A percentile compares a stretch with the other conserved stretches of the same genome.
Evolutionary conservation across 345 rosid genomes (phyloP).

Genomic region (Corchorus olitorius): DNA sequence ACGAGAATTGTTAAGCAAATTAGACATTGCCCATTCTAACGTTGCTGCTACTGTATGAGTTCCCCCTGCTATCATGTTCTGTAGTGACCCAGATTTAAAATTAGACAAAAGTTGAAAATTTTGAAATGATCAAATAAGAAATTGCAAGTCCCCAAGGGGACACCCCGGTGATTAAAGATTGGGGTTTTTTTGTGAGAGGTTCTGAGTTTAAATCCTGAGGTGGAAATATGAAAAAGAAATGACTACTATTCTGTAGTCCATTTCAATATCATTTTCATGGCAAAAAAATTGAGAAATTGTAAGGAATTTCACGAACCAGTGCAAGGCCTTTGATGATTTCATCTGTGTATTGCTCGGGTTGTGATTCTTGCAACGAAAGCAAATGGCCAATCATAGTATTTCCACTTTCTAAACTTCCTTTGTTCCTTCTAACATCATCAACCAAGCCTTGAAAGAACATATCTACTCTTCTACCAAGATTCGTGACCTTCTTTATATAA

Average conservation of each 20-base stretch:
- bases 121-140: too few species aligned
- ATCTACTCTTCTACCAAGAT: constrained; percentile 37
- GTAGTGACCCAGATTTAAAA: not conserved
- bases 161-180: too few species aligned
- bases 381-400: constrained; percentile 63
- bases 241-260: too few species aligned
- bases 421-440: constrained; percentile 42
- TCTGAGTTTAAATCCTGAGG: too few species aligned
- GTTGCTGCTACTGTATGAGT: constrained; percentile 55
- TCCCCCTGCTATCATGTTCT: constrained; percentile 46
- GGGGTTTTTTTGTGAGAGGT: too few species aligned
- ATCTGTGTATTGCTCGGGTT: constrained; percentile 50
- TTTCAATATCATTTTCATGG: too few species aligned
- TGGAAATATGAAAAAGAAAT: too few species aligned
- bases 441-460: constrained; percentile 48
- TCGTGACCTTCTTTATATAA: constrained; percentile 37
- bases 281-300: too few species aligned
- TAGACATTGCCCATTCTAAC: constrained; percentile 59
- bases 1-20: constrained; percentile 43
- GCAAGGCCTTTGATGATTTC: constrained; percentile 57
- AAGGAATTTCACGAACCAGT: constrained; percentile 16
- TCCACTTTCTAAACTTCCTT: constrained; percentile 8
- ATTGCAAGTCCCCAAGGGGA: too few species aligned
- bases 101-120: too few species aligned
- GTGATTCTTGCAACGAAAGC: constrained; percentile 47